phyloP scores from a whole-genome alignment of 768 basidiomycete species.

The Clathrus columnatus region DNA sequence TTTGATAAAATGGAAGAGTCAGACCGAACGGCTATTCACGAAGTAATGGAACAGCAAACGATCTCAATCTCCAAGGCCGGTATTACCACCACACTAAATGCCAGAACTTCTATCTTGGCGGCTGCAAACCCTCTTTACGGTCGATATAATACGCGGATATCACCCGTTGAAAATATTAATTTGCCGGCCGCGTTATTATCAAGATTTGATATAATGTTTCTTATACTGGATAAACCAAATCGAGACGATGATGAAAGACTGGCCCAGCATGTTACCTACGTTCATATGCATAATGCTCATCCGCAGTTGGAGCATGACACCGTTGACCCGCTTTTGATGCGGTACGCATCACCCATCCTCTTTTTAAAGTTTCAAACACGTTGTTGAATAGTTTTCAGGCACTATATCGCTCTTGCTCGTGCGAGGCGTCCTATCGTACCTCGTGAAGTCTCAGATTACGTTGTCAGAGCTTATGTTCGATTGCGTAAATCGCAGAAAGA shows the following conservation, averaged over 20 bases:
- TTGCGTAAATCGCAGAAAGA: slow-evolving; percentile 90
- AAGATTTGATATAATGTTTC: slow-evolving; percentile 91
- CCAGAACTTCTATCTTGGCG: slow-evolving; percentile 93
- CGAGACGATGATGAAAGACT: slow-evolving; percentile 94
- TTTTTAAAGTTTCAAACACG: not conserved
- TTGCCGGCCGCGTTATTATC: slow-evolving; percentile 93
- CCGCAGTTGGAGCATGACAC: slow-evolving; percentile 80
- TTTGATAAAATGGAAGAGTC: slow-evolving; percentile 99
- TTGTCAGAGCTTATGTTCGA: slow-evolving; percentile 92
- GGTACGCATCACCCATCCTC: slow-evolving; percentile 36
- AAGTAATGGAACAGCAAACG: slow-evolving; percentile 99
- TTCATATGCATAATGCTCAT: slow-evolving; percentile 93
- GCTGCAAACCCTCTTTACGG: slow-evolving; percentile 98
- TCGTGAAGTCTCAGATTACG: slow-evolving; percentile 77
- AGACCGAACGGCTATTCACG: slow-evolving; percentile 96
- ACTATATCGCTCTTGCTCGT: slow-evolving; percentile 91
- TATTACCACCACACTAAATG: slow-evolving; percentile 96
- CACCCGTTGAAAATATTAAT: slow-evolving; percentile 98
- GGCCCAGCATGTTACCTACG: slow-evolving; percentile 92
- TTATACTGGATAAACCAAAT: slow-evolving; percentile 92
- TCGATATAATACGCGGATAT: slow-evolving; percentile 95
- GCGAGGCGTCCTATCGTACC: slow-evolving; percentile 87
- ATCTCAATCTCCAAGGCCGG: slow-evolving; percentile 99
- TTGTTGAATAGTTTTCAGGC: slow-evolving; percentile 36
- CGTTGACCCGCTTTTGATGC: slow-evolving; percentile 80